Evolutionary conservation across 2,329 filamentous ascomycete species (phyloP).

Genomic region (Sarocladiaceae sp.): DNA sequence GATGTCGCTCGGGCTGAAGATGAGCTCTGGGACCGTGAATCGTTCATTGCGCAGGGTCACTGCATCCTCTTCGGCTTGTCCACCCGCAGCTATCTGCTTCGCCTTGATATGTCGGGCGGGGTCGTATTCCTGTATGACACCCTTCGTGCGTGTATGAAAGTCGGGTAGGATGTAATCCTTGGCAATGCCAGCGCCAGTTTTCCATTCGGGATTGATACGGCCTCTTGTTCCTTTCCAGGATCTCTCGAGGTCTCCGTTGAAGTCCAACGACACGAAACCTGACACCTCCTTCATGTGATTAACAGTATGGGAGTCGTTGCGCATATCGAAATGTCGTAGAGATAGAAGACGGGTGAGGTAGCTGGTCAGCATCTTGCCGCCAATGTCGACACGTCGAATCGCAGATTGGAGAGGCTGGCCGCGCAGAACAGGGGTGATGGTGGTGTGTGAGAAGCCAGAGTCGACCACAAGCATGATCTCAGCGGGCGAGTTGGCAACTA

Average conservation of each 20-base stretch:
- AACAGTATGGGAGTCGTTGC: conserved; percentile 88
- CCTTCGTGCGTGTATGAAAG: conserved; percentile 55
- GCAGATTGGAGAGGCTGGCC: conserved; percentile 77
- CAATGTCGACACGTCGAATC: conserved; percentile 80
- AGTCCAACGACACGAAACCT: conserved; percentile 78
- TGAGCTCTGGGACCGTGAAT: conserved; percentile 82
- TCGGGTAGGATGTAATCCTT: conserved; percentile 93
- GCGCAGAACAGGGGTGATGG: conserved; percentile 77
- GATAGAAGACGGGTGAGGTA: conserved; percentile 87
- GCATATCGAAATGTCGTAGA: conserved; percentile 89
- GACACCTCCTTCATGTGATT: conserved; percentile 93
- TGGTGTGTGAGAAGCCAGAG: conserved; percentile 90
- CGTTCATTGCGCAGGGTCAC: conserved; percentile 88
- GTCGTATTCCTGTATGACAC: conserved; percentile 75
- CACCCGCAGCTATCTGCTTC: conserved; percentile 42
- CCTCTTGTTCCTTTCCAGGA: conserved; percentile 76
- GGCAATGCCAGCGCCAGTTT: conserved; percentile 58
- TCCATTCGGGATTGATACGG: conserved; percentile 46
- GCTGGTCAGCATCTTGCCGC: conserved; percentile 91
- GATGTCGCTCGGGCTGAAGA: conserved; percentile 84
- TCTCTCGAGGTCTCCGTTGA: conserved; percentile 71
- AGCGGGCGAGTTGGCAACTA: conserved; percentile 47
- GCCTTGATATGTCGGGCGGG: conserved; percentile 54
- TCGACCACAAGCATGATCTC: conserved; percentile 89
- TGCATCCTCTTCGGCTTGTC: conserved; percentile 56